Percentiles rank a stretch among this genome's conserved stretches.
These are phyloP conservation scores for Nakazawaea wyomingensis DNA, from an alignment of 805 yeast species.

Conservation along the genomic window DNA sequence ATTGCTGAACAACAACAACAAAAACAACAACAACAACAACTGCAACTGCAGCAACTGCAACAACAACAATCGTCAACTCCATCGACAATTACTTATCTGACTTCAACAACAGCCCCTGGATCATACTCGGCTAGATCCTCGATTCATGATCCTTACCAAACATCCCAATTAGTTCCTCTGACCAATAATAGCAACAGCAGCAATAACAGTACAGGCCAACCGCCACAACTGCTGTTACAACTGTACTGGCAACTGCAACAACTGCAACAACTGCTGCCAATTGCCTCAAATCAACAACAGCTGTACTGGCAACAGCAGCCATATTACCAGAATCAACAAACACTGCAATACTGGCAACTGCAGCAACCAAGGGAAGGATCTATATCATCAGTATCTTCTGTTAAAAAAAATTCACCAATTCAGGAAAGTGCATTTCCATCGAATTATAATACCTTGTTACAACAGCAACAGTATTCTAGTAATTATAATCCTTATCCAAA, in stretches of 20 bases:
- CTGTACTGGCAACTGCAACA: background rate
- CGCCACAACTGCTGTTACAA: slow-evolving; percentile 2
- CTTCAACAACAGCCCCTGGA: background rate
- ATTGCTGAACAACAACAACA: slow-evolving; percentile 4
- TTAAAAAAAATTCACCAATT: background rate
- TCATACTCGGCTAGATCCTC: background rate
- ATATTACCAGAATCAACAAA: background rate
- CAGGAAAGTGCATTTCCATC: background rate
- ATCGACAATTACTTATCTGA: background rate
- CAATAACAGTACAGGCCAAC: background rate
- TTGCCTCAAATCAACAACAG: background rate
- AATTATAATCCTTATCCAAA: slow-evolving; percentile 7
- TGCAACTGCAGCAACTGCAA: slow-evolving; percentile 18
- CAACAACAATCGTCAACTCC: slow-evolving; percentile 1
- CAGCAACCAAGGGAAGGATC: slow-evolving; percentile 1
- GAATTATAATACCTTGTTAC: background rate
- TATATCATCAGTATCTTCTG: background rate
- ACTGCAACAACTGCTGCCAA: background rate
- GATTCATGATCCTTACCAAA: background rate
- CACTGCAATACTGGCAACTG: background rate
- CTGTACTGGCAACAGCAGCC: slow-evolving; percentile 1
- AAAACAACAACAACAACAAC: slow-evolving; percentile 15
- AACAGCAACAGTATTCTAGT: slow-evolving; percentile 1
- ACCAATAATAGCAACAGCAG: slow-evolving; percentile 9
- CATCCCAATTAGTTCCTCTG: background rate